Evolutionary conservation across 176 grass and related monocot genomes (phyloP).

Genomic region (Leersia perrieri): DNA sequence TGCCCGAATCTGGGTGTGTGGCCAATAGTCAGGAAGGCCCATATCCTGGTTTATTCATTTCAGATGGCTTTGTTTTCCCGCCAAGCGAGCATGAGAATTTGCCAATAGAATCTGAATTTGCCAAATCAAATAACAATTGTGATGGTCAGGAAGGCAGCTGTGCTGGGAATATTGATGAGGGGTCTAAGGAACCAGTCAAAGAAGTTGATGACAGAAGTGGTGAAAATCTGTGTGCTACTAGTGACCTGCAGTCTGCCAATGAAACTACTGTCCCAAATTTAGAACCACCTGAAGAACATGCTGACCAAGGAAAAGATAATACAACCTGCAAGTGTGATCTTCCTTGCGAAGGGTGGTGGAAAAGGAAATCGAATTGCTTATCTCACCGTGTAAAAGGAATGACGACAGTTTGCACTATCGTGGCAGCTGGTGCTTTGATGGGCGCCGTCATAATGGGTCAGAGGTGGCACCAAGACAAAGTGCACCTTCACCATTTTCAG

Average conservation of each 20-base stretch:
- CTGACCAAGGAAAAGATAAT: conserved; percentile 19
- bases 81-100: conserved; percentile 84
- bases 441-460: conserved; percentile 71
- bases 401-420: conserved; percentile 74
- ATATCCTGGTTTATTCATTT: conserved; percentile 46
- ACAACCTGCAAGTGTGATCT: conserved; percentile 17
- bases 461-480: conserved; percentile 71
- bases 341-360: conserved; percentile 51
- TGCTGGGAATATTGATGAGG: conserved; percentile 31
- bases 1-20: conserved; percentile 20
- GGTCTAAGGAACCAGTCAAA: conserved; percentile 20
- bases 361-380: conserved; percentile 36
- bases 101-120: conserved; percentile 52
- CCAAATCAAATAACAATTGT: conserved; percentile 20
- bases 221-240: conserved; percentile 26
- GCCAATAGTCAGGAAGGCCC: conserved; percentile 18
- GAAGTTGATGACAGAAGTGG: conserved; percentile 26
- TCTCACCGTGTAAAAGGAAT: conserved; percentile 62
- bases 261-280: conserved; percentile 13
- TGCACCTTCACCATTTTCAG: conserved; percentile 50
- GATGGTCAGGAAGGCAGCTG: conserved; percentile 20
- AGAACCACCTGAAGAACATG: conserved; percentile 2
- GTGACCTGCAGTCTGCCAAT: conserved; percentile 1
- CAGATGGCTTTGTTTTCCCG: conserved; percentile 77
- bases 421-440: conserved; percentile 61